Evolutionary conservation across 2,329 filamentous ascomycete species (phyloP).

Genomic region (Trichocomaceae sp.): DNA sequence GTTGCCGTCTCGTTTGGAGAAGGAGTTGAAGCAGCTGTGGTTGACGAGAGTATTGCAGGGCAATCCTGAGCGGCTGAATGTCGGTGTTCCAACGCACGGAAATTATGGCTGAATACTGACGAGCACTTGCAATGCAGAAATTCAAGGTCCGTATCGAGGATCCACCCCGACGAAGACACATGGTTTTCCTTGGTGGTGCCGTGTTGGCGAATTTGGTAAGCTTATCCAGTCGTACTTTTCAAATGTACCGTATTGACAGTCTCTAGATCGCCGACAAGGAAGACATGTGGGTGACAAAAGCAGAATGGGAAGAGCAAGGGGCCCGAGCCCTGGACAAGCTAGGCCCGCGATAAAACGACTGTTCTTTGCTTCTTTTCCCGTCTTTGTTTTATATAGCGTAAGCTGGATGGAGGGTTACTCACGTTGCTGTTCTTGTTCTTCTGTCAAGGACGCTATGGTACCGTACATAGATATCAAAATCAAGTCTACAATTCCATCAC

Average conservation of each 20-base stretch:
- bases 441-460: neutral
- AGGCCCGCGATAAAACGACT: conserved; percentile 62
- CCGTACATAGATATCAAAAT: conserved; percentile 11
- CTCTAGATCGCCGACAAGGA: conserved; percentile 91
- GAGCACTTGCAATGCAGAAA: conserved; percentile 51
- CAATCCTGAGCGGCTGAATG: conserved; percentile 81
- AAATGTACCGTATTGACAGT: neutral
- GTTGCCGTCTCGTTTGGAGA: conserved; percentile 87
- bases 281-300: conserved; percentile 96
- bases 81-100: conserved; percentile 28
- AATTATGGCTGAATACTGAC: conserved; percentile 11
- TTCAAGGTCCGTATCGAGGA: conserved; percentile 99
- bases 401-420: neutral
- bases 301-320: conserved; percentile 95
- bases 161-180: conserved; percentile 88
- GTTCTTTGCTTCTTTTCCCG: neutral
- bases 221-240: conserved; percentile 9
- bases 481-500: conserved; percentile 2
- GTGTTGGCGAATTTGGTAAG: conserved; percentile 86
- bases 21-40: conserved; percentile 98
- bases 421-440: neutral
- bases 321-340: conserved; percentile 80
- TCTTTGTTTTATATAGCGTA: conserved; percentile 11
- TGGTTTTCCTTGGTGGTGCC: conserved; percentile 98
- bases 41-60: conserved; percentile 83